Evolutionary conservation across 352 stramenopile genomes (phyloP), one percentile per base, ranked within the genome.

Genomic region (Pythium chondricola): DNA sequence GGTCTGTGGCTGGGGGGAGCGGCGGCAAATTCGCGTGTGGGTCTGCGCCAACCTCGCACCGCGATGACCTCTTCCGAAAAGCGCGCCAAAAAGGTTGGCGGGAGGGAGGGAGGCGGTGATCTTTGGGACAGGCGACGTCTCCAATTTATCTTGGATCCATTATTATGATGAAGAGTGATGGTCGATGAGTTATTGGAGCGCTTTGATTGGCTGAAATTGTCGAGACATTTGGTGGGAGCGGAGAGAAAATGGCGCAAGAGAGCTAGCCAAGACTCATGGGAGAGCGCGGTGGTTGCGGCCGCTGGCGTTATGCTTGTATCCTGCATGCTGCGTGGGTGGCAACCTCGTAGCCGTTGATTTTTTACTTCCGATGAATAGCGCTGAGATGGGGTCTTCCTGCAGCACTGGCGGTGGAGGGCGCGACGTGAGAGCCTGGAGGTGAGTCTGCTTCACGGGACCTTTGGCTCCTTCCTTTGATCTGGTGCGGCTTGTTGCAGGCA

Each of bases 61-160:
- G 17, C 30, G 13, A 20, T 25, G 20, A 20, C 10, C 16, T 49
- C 29, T 26, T n/a, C 10, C 6, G 47, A 56, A 63, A 65, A 62
- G 51, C 62, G 62, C 62, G 61, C 61, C 57, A 70, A 69, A 65
- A 51, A n/a, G n/a, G n/a, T 41, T n/a, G 25, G 6, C 9, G 20
- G 45, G 46, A 48, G 39, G 35, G 45, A 49, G 30, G 42, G 31
- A 26, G 3, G 7, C 2, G n/a, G n/a, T n/a, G n/a, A n/a, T n/a
- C n/a, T 7, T 21, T 1, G 11, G 25, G 33, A 27, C 21, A 27
- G 52, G 40, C 49, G 52, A 74, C 29, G 52, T 41, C 5, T 22
- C 1, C 4, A 6, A 3, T 38, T 61, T 48, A 48, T 52, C 43
- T 58, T 56, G 22, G 2, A n/a, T n/a, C n/a, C n/a, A n/a, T 10